A percentile compares a stretch with the other conserved stretches of the same genome.
phyloP scores from a whole-genome alignment of 768 basidiomycete genomes.

The Hygrocybe punicea region DNA sequence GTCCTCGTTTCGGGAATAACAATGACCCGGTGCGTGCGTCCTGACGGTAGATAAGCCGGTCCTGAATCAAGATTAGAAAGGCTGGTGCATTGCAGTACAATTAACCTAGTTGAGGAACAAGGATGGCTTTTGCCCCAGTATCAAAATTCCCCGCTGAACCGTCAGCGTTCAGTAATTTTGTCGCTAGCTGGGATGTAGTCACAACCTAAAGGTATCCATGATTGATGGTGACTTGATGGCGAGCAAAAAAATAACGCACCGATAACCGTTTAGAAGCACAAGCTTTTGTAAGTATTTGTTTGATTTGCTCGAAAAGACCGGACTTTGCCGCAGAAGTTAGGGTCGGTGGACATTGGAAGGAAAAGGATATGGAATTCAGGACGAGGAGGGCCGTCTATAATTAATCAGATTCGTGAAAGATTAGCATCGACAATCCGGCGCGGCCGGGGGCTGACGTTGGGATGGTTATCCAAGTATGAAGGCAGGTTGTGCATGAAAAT shows the following conservation, averaged over 20 bases:
- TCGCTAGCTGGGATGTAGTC: slow-evolving; percentile 65
- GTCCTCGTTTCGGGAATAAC: slow-evolving; percentile 33
- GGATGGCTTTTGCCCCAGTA: slow-evolving; percentile 56
- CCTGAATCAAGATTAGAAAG: slow-evolving; percentile 21
- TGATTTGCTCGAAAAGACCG: slow-evolving; percentile 49
- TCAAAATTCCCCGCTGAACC: slow-evolving; percentile 66
- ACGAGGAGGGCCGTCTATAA: slow-evolving; percentile 57
- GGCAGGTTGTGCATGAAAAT: slow-evolving; percentile 55
- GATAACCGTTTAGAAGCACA: slow-evolving; percentile 48
- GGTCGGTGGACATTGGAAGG: slow-evolving; percentile 52
- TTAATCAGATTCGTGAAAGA: background rate
- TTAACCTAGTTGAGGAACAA: slow-evolving; percentile 64
- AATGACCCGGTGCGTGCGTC: slow-evolving; percentile 37
- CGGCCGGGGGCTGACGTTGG: slow-evolving; percentile 54
- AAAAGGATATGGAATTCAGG: slow-evolving; percentile 64
- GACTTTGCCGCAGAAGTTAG: slow-evolving; percentile 39
- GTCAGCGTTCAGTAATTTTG: slow-evolving; percentile 61
- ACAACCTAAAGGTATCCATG: slow-evolving; percentile 41
- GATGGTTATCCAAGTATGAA: slow-evolving; percentile 41
- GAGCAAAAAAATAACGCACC: slow-evolving; percentile 38
- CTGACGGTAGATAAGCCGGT: slow-evolving; percentile 37
- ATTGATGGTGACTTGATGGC: slow-evolving; percentile 1
- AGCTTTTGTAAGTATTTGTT: slow-evolving; percentile 49
- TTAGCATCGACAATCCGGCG: slow-evolving; percentile 1
- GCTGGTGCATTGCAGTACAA: background rate